Evolutionary conservation across 768 basidiomycete genomes (phyloP), one percentile per base, ranked within the genome.

Genomic region (Suillus bovinus): DNA sequence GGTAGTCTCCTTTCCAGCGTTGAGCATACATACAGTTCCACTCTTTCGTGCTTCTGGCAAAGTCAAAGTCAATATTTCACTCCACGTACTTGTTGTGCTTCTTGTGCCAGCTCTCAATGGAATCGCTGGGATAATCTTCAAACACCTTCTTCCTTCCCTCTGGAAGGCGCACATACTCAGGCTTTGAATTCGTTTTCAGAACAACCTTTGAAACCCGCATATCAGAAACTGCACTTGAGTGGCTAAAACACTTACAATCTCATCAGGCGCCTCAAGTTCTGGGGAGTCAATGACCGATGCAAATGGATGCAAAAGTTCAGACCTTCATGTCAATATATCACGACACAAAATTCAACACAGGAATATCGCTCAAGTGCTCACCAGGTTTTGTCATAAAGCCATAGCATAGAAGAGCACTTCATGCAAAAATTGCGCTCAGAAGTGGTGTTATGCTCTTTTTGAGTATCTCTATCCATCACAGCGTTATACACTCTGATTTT

Each of bases 361-460:
- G 14, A 42, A 31, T 53, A 34, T 58, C n/a, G 60, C 31, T 46
- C 22, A 46, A 11, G 14, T 16, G 63, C 79, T 41, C 54, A 88
- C 87, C 86, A 87, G 2, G 65, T 63, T 55, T 77, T 68, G 59
- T 88, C 85, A 61, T 84, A 89, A 31, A 86, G 67, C 88, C 88
- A 89, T 10, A 89, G 73, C 88, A 89, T 88, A 47, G 80, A 71
- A 1, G 86, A 84, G 68, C 87, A 89, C 61, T 80, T 83, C 33
- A 78, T 79, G 67, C 88, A 89, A 68, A 89, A 89, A 64, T 81
- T 82, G 38, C 88, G 77, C 65, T 89, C 84, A 13, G 87, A 88
- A 1, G 78, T 72, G 0, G 82, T 82, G 22, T 79, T 74, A 24
- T 58, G 68, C 68, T 88, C 77, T 8, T 82, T 36, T 0, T 79